Evolutionary conservation across 1,139 yeast species (phyloP), one percentile per base, ranked within the genome.

Genomic region (Taphrina flavorubra): DNA sequence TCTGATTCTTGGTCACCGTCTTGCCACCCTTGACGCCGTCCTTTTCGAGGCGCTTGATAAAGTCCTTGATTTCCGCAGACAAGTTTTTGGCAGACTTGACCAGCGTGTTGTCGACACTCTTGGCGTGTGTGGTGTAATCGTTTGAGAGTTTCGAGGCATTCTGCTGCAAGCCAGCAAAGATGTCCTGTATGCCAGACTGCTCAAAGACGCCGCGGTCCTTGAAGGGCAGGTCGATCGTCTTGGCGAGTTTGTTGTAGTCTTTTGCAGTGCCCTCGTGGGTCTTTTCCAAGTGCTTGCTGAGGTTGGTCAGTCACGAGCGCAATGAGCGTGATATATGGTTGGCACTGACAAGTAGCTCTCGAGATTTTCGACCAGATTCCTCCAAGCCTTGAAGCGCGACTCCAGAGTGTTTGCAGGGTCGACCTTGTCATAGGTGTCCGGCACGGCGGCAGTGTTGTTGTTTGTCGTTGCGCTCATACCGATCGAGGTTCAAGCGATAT

Each of bases 31-130:
- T 79, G 71, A 74, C 70, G 14, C 79, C 79, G 56, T 77, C 75
- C 42, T 76, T 73, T 72, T 76, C 77, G 70, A 81, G 76, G 11
- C 78, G 78, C 74, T 79, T 79, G 73, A 74, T 71, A 74, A 80
- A 82, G 73, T 79, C 80, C 65, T 79, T 81, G 68, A 81, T 76
- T 63, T 80, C 82, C 57, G 76, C 76, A 46, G 71, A 70, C 44
- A 79, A 74, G 20, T 77, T 74, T 62, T 77, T 78, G 68, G 81
- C 31, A 40, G 61, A 40, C 31, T 57, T 40, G 37, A 65, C 63
- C 11, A 65, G 57, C 11, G 63, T 57, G 46, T 25, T 49, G 51
- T 49, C 58, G 1, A 65, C 63, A 20, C 62, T 42, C 68, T 57
- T 65, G 13, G 63, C 63, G 39, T 57, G 60, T 10, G 63, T 59